Conservation (phyloP, 345 rosid genomes). For the Rhodamnia argentea region DNA sequence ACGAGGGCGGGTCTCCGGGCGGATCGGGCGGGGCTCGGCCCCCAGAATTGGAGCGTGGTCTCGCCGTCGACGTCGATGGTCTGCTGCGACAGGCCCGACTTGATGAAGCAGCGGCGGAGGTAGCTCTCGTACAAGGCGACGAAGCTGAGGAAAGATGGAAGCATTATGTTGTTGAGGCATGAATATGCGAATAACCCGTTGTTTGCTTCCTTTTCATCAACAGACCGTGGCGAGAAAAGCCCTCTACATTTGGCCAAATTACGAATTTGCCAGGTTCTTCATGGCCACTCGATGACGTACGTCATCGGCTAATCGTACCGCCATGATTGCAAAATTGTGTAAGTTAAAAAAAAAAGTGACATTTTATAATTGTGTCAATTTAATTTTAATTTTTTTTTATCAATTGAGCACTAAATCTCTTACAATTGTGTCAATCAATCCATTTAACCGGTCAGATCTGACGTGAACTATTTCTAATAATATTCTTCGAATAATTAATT, state of each 20-base stretch:
- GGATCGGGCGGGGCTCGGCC: conserved; percentile 17
- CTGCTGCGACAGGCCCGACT: conserved; percentile 50
- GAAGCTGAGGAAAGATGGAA: conserved; percentile 39
- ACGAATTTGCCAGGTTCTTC: not conserved
- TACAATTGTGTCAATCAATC: too few relatives aligned
- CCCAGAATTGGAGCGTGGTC: conserved; percentile 75
- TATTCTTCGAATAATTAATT: not conserved
- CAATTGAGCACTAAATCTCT: too few relatives aligned
- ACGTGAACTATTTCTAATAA: too few relatives aligned
- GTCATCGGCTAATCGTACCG: not conserved
- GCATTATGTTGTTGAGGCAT: not conserved
- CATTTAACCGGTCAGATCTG: accelerated
- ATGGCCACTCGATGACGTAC: not conserved
- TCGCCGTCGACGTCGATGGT: conserved; percentile 27
- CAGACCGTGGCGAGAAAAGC: not conserved
- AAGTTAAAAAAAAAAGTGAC: not conserved
- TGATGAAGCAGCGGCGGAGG: conserved; percentile 59
- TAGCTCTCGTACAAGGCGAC: conserved; percentile 44
- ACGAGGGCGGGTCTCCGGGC: conserved; percentile 33
- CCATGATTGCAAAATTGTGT: not conserved
- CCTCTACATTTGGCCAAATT: not conserved
- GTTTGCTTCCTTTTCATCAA: not conserved
- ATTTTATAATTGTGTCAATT: not conserved
- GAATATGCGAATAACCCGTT: not conserved
- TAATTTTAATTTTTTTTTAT: too few relatives aligned